Percentiles rank a stretch among this genome's conserved stretches.
phyloP scores from a whole-genome alignment of 2,329 filamentous ascomycete species.

The Trichophyton equinum region DNA sequence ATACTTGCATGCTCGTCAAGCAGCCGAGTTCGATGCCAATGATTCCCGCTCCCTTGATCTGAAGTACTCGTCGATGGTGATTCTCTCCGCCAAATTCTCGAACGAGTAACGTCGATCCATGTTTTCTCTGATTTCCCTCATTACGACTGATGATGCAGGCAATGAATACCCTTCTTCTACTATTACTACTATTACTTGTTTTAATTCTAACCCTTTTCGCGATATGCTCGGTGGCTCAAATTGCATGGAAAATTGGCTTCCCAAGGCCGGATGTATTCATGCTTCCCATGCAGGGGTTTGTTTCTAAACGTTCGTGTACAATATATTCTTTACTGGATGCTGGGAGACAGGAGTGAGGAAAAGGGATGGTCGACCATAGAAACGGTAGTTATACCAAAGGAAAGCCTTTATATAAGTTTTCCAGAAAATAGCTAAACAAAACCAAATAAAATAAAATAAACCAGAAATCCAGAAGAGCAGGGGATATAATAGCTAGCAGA shows the following conservation, averaged over 20 bases:
- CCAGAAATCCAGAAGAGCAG: constrained; percentile 7
- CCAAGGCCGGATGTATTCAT: neutral
- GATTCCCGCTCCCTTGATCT: constrained; percentile 33
- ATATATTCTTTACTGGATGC: neutral
- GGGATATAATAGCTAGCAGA: neutral
- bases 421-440: neutral
- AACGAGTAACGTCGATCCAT: neutral
- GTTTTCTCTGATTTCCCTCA: neutral
- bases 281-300: neutral
- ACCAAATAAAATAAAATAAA: neutral
- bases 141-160: neutral
- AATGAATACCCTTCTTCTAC: neutral
- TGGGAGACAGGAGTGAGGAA: neutral
- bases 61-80: constrained; percentile 22
- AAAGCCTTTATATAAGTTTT: neutral
- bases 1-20: constrained; percentile 28
- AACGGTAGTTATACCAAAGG: neutral
- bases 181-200: neutral
- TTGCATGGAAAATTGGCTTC: neutral
- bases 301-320: neutral
- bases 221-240: neutral
- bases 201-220: neutral
- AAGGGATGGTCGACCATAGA: neutral
- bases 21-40: constrained; percentile 26
- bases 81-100: constrained; percentile 6